Conservation (phyloP, 148 eudicot species). For the Silene latifolia region DNA sequence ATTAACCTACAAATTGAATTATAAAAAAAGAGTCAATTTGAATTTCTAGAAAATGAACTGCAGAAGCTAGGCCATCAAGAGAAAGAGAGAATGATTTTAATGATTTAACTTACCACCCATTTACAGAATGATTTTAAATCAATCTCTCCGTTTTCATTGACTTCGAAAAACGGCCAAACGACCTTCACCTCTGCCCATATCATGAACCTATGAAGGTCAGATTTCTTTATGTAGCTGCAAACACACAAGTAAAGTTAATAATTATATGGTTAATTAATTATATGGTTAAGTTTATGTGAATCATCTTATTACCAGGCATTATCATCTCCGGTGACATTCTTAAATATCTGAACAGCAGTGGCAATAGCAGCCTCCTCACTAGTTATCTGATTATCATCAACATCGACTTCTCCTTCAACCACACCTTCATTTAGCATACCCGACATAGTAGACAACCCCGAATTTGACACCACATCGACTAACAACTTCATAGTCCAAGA, state of each 20-base stretch:
- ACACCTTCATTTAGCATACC: slow-evolving; percentile 47
- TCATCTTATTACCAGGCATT: slow-evolving; percentile 25
- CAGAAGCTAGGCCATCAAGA: background rate
- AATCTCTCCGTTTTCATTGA: slow-evolving; percentile 53
- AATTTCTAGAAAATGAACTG: background rate
- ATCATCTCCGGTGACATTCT: slow-evolving; percentile 45
- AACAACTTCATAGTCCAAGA: slow-evolving; percentile 84
- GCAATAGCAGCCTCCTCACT: slow-evolving; percentile 85
- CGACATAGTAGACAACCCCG: slow-evolving; percentile 75
- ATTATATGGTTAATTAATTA: background rate
- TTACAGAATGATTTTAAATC: slow-evolving; percentile 47
- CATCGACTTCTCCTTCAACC: slow-evolving; percentile 55
- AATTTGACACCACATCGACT: slow-evolving; percentile 65
- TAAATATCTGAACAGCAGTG: slow-evolving; percentile 63
- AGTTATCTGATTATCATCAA: slow-evolving; percentile 64
- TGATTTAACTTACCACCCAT: slow-evolving; percentile 73
- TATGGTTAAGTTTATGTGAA: background rate
- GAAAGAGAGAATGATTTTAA: slow-evolving; percentile 9
- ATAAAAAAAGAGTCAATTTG: background rate
- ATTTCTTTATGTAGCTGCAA: slow-evolving; percentile 53
- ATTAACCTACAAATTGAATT: slow-evolving; percentile 45
- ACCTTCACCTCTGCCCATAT: slow-evolving; percentile 64
- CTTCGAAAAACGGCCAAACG: slow-evolving; percentile 51
- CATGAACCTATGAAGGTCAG: slow-evolving; percentile 67
- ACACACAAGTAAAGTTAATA: slow-evolving; percentile 1